These are phyloP conservation scores for Leishmania lainsoni DNA, from an alignment of 208 protist species.

Conservation along the genomic window DNA sequence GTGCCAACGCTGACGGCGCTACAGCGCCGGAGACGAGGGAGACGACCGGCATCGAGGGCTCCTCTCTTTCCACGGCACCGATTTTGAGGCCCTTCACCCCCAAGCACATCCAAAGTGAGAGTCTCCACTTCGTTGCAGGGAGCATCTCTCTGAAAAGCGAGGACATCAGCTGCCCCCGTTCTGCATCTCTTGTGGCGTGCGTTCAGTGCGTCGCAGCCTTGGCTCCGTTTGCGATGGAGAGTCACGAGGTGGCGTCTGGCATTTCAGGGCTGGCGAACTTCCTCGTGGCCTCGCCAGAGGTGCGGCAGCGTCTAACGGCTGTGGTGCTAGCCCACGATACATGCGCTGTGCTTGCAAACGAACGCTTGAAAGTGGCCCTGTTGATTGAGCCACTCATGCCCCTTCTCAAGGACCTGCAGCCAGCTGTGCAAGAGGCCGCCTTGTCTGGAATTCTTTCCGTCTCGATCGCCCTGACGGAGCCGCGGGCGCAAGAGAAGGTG, in stretches of 20 bases:
- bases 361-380: constrained; percentile 38
- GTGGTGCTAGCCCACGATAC: constrained; percentile 48
- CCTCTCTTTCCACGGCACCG: neutral
- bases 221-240: constrained; percentile 36
- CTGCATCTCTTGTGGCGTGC: constrained; percentile 26
- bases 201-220: constrained; percentile 36
- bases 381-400: constrained; percentile 51
- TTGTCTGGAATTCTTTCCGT: constrained; percentile 51
- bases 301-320: constrained; percentile 45
- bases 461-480: constrained; percentile 36
- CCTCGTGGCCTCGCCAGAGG: constrained; percentile 32
- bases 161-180: constrained; percentile 20
- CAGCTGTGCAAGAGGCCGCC: constrained; percentile 57
- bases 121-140: constrained; percentile 36
- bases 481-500: constrained; percentile 50
- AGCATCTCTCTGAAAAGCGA: constrained; percentile 17
- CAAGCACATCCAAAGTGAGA: constrained; percentile 13
- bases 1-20: neutral
- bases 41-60: no score
- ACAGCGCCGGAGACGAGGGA: neutral
- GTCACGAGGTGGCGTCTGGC: constrained; percentile 37
- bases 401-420: constrained; percentile 53
- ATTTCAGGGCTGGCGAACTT: constrained; percentile 50
- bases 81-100: neutral
- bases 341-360: constrained; percentile 37